Evolutionary conservation across 2,329 filamentous ascomycete species (phyloP), one percentile per base, ranked within the genome.

Genomic region (Fusarium cyanostomum): DNA sequence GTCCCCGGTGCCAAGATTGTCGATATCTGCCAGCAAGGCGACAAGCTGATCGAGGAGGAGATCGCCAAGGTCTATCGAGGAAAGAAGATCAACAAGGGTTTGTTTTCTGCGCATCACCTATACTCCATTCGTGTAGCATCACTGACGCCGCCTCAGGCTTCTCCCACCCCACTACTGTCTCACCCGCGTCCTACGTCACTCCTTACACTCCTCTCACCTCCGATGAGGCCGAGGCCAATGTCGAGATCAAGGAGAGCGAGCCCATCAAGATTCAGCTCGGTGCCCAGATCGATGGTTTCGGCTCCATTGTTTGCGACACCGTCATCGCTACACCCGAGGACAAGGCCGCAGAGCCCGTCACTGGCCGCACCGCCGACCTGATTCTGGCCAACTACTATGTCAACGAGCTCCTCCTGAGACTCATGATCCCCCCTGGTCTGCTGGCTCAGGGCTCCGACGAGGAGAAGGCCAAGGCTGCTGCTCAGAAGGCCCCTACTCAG

Each of bases 211-310:
- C 95, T 48, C 84, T 99, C 71, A 88, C 87, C 69, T 89, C 93
- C 66, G 95, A 99, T 74, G 84, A 90, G 77, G 88, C 90, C 76
- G 95, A 99, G 83, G 92, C 94, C 62, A 86, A 85, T 56, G 84
- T 86, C 44, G 88, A 89, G 73, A 85, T 99, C 71, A 92, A 97
- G 82, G 85, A 89, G 48, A 91, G 89, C 62, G 95, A 99, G 82
- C 81, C 92, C 62, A 86, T 97, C 81, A 99, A 99, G 87, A 95
- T 99, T 77, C 95, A 99, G 82, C 88, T 99, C n/a, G 95, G 95
- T 74, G 95, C 95, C 49, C 95, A 99, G 82, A 97, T 99, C 66
- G 92, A 98, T 81, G 95, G 95, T 52, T 96, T 98, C 74, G 93
- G 92, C 71, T 91, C 94, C 69, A 97, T 99, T 75, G 92, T 97